Base-by-base conservation (phyloP, 345 rosid genomes). In the Eucalyptus fibrosa region DNA sequence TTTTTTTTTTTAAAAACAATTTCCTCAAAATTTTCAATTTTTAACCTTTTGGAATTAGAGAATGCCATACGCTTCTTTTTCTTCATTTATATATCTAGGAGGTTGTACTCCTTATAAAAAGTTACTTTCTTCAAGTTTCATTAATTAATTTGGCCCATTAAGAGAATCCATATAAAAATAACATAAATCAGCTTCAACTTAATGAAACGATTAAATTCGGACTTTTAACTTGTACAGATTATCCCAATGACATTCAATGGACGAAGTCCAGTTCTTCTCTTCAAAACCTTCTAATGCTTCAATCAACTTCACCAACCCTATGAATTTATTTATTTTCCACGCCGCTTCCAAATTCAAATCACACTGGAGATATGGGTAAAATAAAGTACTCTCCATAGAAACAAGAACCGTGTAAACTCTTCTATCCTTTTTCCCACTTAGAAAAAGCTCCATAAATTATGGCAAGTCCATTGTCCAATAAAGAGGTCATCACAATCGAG, bases 391-490 rank as follows among this genome's bases (percentile, higher is more conserved):
- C 28, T 59, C 28, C 65, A 26, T 26, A 11, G 13, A 59, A 26
- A 59, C 7, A 59, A 9, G 15, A 26, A 26, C 65, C 2, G n/a
- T 59, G n/a, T 26, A 59, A 59, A 59, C n/a, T 26, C 65, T 62
- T 62, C 26, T 14, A 62, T 12, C 23, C 7, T 30, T 62, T 30
- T 8, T 4, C 60, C 53, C 88, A 7, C 59, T 59, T 59, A 24
- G 65, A 59, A 59, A 59, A 0, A 59, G n/a, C 65, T 59, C 65
- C 30, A 24, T 59, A 59, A 59, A 59, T 59, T 59, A 40, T 91
- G 90, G 50, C 94, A 92, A 21, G 89, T 85, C 94, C 94, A 93
- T 65, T 94, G 94, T 30, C 93, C 93, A 42, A 91, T 80, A 44
- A 92, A 94, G 88, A 93, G 91, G 2, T 45, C 6, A 37, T 23